These are phyloP conservation scores for Solanum aculeatissimum DNA, from an alignment of 305 asterid genomes.

Conservation along the genomic window DNA sequence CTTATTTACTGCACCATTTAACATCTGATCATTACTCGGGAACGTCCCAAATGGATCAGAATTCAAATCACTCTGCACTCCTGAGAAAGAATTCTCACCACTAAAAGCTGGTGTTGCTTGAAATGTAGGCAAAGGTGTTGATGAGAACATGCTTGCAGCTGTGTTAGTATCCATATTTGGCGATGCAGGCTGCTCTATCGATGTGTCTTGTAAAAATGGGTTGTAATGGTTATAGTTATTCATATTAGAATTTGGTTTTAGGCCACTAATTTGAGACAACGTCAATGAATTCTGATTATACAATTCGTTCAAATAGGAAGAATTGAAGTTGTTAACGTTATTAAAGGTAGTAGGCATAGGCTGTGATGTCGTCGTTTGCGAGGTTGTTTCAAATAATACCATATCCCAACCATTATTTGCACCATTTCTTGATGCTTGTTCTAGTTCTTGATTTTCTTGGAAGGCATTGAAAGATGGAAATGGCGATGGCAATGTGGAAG, in stretches of 20 bases:
- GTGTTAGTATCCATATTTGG: background rate
- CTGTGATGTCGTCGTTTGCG: background rate
- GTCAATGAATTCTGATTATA: background rate
- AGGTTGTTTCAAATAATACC: slow-evolving; percentile 18
- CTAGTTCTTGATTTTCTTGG: background rate
- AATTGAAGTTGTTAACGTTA: background rate
- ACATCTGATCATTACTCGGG: slow-evolving; percentile 11
- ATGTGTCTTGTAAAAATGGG: slow-evolving; percentile 58
- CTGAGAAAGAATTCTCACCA: slow-evolving; percentile 13
- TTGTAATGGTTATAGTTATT: slow-evolving; percentile 24
- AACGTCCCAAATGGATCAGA: slow-evolving; percentile 44
- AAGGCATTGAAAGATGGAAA: background rate
- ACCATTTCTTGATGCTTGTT: background rate
- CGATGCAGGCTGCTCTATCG: background rate
- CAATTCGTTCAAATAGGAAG: slow-evolving; percentile 4
- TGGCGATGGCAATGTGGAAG: background rate
- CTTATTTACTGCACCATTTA: slow-evolving; percentile 19
- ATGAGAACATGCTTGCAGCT: background rate
- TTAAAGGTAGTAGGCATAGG: background rate
- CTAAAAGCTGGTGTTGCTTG: slow-evolving; percentile 50
- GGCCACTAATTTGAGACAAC: background rate
- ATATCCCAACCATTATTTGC: slow-evolving; percentile 16
- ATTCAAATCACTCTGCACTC: slow-evolving; percentile 12
- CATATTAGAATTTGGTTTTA: background rate
- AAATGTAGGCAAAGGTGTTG: slow-evolving; percentile 25